Evolutionary conservation across 768 basidiomycete genomes (phyloP), one percentile per base, ranked within the genome.

Genomic region (Russula virescens): DNA sequence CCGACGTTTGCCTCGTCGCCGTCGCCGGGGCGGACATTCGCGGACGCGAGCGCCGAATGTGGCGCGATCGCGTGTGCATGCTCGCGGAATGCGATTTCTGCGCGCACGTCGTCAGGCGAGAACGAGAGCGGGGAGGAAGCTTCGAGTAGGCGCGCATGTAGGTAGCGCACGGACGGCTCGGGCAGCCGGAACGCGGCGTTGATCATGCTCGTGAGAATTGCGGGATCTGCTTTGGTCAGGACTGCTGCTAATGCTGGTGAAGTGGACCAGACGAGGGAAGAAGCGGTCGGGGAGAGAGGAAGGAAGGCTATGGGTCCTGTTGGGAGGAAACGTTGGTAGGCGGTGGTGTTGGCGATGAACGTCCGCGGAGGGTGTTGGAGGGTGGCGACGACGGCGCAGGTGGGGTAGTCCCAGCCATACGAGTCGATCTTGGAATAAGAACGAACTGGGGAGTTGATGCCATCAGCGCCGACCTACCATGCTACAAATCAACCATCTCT

Each of bases 281-380:
- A 91, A 2, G 78, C 77, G 0, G 85, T 88, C 0, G 83, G 76
- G 1, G 88, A 88, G 47, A 98, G 81, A 0, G 96, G 97, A 23
- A 98, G 81, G 77, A 97, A 98, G 0, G 95, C 95, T 47, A 98
- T 88, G 2, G 96, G 96, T 0, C 97, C 96, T 5, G 94, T 94
- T 2, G 94, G 89, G 21, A 98, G 82, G 78, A 98, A 98, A 23
- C 95, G 81, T 73, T 98, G 97, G 74, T 89, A 98, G 0, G 93
- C 95, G 0, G 86, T 91, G 7, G 83, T 85, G 69, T 91, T 92
- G 11, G 82, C 82, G 10, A 75, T 75, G 34, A 81, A 75, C 14
- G 80, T 78, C 23, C 86, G 81, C 1, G 91, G 83, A 19, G 80
- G 74, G 71, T 98, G 91, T 49, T 79, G 73, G 68, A 99, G 80